phyloP scores from a whole-genome alignment of 257 asterid genomes.

The Leonotis leonurus region DNA sequence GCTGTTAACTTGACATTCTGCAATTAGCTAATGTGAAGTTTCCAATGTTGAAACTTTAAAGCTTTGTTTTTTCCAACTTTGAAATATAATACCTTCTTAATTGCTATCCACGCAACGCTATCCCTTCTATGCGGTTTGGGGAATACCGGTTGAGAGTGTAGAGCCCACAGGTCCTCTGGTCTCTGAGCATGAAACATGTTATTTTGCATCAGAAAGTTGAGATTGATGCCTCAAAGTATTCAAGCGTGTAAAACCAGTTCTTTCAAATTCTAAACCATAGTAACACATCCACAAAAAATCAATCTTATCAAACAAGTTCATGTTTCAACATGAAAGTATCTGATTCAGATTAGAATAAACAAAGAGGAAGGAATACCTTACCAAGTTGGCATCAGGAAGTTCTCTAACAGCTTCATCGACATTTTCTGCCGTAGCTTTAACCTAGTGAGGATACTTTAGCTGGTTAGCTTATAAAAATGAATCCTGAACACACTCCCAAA shows the following conservation, averaged over 20 bases:
- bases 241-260: not conserved
- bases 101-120: slow-evolving; percentile 61
- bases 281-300: not conserved
- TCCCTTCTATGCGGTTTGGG: slow-evolving; percentile 82
- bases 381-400: slow-evolving; percentile 99
- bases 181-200: slow-evolving; percentile 45
- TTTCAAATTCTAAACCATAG: not conserved
- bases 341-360: slow-evolving; percentile 14
- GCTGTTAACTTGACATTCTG: not conserved
- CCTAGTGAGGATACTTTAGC: slow-evolving; percentile 38
- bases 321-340: slow-evolving; percentile 6
- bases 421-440: slow-evolving; percentile 95
- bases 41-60: not conserved
- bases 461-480: not conserved
- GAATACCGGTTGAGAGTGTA: slow-evolving; percentile 74
- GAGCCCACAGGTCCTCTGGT: slow-evolving; percentile 91
- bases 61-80: not conserved
- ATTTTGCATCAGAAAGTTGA: slow-evolving; percentile 27
- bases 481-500: not conserved
- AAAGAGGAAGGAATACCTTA: slow-evolving; percentile 75
- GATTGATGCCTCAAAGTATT: not conserved
- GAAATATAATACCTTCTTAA: slow-evolving; percentile 63
- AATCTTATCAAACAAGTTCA: not conserved
- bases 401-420: slow-evolving; percentile 95
- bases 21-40: not conserved